phyloP scores from a whole-genome alignment of 345 rosid species.

The Cardamine resedifolia region DNA sequence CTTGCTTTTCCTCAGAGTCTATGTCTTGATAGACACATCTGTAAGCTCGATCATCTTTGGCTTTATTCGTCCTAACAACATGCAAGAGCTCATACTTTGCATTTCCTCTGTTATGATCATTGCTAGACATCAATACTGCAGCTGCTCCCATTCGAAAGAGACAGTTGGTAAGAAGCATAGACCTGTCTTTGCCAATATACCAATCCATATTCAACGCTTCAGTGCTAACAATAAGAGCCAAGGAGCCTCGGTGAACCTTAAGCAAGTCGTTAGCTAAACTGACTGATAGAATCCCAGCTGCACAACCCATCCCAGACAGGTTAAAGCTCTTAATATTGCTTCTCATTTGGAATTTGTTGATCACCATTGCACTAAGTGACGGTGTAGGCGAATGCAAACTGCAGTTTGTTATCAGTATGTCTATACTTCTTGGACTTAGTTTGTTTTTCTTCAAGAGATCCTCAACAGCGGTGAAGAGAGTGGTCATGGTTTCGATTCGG shows the following conservation, averaged over 20 bases:
- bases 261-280: conserved; percentile 61
- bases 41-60: conserved; percentile 51
- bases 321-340: conserved; percentile 62
- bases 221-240: conserved; percentile 56
- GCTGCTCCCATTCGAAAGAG: conserved; percentile 76
- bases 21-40: conserved; percentile 55
- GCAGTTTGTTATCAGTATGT: conserved; percentile 55
- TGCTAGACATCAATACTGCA: conserved; percentile 55
- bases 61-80: conserved; percentile 49
- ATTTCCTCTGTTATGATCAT: conserved; percentile 34
- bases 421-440: conserved; percentile 47
- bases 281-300: conserved; percentile 56
- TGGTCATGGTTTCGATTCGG: conserved; percentile 45
- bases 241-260: conserved; percentile 45
- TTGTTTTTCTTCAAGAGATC: conserved; percentile 47
- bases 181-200: conserved; percentile 53
- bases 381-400: conserved; percentile 59
- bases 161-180: conserved; percentile 66
- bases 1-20: conserved; percentile 47
- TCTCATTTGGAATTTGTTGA: conserved; percentile 55
- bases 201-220: conserved; percentile 50
- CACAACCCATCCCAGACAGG: conserved; percentile 73
- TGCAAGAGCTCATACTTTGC: conserved; percentile 54
- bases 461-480: conserved; percentile 47
- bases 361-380: conserved; percentile 57